Base-by-base conservation (phyloP, 2,329 filamentous ascomycete genomes). In the Coleophoma crateriformis region DNA sequence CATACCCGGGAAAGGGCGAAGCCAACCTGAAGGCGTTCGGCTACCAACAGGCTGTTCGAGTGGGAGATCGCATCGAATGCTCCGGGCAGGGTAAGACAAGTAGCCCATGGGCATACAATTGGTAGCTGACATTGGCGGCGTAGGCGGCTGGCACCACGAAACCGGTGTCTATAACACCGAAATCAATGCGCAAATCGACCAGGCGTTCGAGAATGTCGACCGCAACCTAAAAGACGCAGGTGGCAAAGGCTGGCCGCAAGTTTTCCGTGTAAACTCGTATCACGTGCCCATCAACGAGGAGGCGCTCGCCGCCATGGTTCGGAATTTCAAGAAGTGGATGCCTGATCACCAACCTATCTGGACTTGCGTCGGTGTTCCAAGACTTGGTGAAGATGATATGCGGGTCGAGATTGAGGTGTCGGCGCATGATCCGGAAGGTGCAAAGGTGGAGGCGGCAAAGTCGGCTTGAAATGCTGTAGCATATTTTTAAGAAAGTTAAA, bases 201-300 rank as follows among this genome's bases (percentile, higher is more conserved):
- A 72, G 47, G 76, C 79, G 0, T 84, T 84, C 56, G 62, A 59
- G 3, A 85, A 84, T 49, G 74, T 82, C 10, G 77, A 85, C 1
- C 59, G 69, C 5, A 66, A 61, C 27, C 63, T 84, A 4, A 71
- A 69, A 39, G 57, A 73, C 14, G 78, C 78, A 0, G 81, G 81
- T 1, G 77, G 76, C 0, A 72, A 76, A 50, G 78, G 77, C 3
- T 80, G 75, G 75, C 60, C 61, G n/a, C 76, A 82, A 50, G 79
- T 83, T 0, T 78, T 63, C 60, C 65, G 67, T 0, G 66, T 79
- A 19, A 70, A 68, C 15, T 71, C 70, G 1, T 79, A 76, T 50
- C 70, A 75, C 48, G 61, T 71, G 1, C 67, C 63, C 1, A 62
- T 75, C 3, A 68, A 69, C n/a, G 57, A 71, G 14, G 67, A 72